phyloP scores from a whole-genome alignment of 202 grass and related monocot species.

The Schoenoplectus tabernaemontani region DNA sequence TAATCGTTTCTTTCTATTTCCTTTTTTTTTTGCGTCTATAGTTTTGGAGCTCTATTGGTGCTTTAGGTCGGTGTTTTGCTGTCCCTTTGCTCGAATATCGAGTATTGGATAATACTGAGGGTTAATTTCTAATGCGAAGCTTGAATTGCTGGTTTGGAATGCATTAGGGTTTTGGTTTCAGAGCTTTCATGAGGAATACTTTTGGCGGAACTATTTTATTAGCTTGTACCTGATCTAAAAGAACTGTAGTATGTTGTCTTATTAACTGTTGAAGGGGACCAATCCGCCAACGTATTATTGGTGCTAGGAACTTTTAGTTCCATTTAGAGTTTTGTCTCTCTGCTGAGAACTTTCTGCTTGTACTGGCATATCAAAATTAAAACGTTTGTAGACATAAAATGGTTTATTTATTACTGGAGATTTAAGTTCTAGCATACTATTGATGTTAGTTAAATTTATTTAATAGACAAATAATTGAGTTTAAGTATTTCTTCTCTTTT shows the following conservation, averaged over 20 bases:
- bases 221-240: background rate
- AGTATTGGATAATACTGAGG: background rate
- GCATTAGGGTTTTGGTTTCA: background rate
- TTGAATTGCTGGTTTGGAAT: background rate
- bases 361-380: background rate
- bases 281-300: background rate
- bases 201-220: background rate
- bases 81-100: background rate
- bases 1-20: background rate
- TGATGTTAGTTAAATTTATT: background rate
- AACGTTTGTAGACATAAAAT: background rate
- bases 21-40: background rate
- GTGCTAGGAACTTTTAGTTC: background rate
- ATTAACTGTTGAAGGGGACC: background rate
- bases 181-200: background rate
- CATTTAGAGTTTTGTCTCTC: background rate
- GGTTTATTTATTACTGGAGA: background rate
- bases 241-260: background rate
- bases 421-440: background rate
- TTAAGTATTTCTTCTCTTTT: background rate
- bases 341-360: background rate
- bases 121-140: background rate
- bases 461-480: background rate
- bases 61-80: background rate
- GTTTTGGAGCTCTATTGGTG: background rate